Evolutionary conservation across 2,329 filamentous ascomycete species (phyloP), one percentile per base, ranked within the genome.

Genomic region (Xylariales sp.): DNA sequence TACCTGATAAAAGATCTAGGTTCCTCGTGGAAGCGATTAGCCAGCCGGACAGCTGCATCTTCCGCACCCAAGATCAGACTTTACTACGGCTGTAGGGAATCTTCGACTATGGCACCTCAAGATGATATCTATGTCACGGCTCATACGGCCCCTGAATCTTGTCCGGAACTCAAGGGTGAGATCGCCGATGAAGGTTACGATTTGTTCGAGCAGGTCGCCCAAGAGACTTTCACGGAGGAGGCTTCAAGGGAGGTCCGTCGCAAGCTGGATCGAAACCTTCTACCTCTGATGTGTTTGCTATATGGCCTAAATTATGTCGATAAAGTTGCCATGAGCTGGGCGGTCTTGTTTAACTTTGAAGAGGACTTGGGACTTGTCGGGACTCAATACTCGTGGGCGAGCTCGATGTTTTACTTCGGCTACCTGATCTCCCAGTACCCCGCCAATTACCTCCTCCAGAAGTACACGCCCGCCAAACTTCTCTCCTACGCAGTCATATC

Each of bases 221-320:
- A 41, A 10, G 29, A 45, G 15, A 37, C 37, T 10, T 20, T 48
- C 14, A 40, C 50, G 2, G 31, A 47, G 13, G 49, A 48, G 30
- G 44, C 40, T 1, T 42, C 41, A 16, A 37, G 42, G 10, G 45
- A 44, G 5, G 48, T 53, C 11, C 33, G 44, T 14, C 42, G 49
- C 38, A 70, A 71, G 51, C 70, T 70, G 36, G 67, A 71, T 49
- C 53, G 52, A 40, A 57, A 67, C 42, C 38, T 71, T 25, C 67
- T 70, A 63, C 67, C 67, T 4, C 56, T 80, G 45, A 64, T 81
- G 52, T 80, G 74, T 41, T 49, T 74, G 19, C 65, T 79, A 4
- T 80, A 81, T 45, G 73, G 72, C 2, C 61, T 80, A 51, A 76
- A 79, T 46, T 80, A 68, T 50, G 58, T 81, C 6, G 74, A 65